Evolutionary conservation across 768 basidiomycete species (phyloP).

Genomic region (Zangia roseola): DNA sequence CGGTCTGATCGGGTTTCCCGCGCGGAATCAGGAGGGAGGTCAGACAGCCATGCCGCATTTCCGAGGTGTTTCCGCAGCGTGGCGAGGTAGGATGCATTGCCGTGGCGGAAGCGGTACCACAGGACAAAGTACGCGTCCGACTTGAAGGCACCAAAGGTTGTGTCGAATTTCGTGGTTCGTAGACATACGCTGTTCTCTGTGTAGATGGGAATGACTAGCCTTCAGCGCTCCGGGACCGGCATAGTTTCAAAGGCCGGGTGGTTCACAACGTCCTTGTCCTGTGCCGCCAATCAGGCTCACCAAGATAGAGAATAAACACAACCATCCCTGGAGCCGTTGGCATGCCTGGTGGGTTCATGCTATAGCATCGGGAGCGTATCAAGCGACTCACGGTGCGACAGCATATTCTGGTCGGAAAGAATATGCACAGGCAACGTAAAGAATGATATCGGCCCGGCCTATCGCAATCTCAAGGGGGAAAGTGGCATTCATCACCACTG

Average conservation of each 20-base stretch:
- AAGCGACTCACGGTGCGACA: constrained; percentile 14
- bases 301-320: constrained; percentile 23
- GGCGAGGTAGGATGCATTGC: constrained; percentile 20
- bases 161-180: no score
- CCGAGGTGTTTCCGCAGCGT: constrained; percentile 30
- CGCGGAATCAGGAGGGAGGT: constrained; percentile 46
- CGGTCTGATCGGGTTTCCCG: constrained; percentile 59
- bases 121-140: constrained; percentile 16
- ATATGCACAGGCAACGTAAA: constrained; percentile 31
- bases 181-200: no score
- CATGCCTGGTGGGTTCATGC: constrained; percentile 14
- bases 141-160: no score
- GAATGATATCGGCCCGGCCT: no score
- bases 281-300: constrained; percentile 15
- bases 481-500: constrained; percentile 45
- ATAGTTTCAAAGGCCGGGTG: no score
- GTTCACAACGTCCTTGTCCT: constrained; percentile 33
- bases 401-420: constrained; percentile 30
- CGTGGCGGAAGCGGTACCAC: constrained; percentile 5
- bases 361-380: no score
- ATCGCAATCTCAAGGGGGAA: constrained; percentile 37
- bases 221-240: no score
- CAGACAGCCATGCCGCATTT: constrained; percentile 38
- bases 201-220: no score
- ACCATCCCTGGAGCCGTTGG: constrained; percentile 29